phyloP scores from a whole-genome alignment of 1,284 basidiomycete genomes.

The Moniliella sp. region DNA sequence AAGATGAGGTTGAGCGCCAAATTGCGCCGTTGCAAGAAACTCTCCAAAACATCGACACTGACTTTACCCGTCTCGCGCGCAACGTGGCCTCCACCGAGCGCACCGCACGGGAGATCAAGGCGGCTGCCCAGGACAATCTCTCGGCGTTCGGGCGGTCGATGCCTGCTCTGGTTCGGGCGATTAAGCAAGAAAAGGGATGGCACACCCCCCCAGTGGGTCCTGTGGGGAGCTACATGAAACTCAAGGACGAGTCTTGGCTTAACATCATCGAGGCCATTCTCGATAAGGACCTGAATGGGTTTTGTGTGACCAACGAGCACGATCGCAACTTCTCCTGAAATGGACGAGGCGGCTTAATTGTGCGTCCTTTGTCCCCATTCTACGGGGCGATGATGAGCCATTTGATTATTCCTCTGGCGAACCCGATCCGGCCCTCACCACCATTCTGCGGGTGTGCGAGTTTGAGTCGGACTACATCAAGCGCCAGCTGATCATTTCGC shows the following conservation, averaged over 20 bases:
- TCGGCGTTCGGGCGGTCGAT: constrained; percentile 18
- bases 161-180: constrained; percentile 11
- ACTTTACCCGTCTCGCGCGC: no score
- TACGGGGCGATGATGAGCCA: constrained; percentile 38
- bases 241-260: constrained; percentile 52
- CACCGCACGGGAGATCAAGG: no score
- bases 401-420: constrained; percentile 37
- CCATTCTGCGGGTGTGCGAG: constrained; percentile 66
- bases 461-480: constrained; percentile 53
- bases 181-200: constrained; percentile 42
- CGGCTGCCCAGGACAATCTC: constrained; percentile 1
- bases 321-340: constrained; percentile 46
- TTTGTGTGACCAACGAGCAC: constrained; percentile 51
- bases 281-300: constrained; percentile 46
- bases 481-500: constrained; percentile 58
- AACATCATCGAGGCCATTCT: constrained; percentile 49
- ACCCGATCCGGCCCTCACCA: constrained; percentile 44
- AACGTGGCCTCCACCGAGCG: no score
- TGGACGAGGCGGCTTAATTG: no score
- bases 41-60: no score
- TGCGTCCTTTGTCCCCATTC: no score
- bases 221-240: constrained; percentile 65
- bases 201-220: constrained; percentile 37
- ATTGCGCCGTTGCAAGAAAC: no score
- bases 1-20: no score